A percentile compares a stretch with the other conserved stretches of the same genome.
These are phyloP conservation scores for Coemansia sp. DNA, from an alignment of 192 early-diverging fungal species.

Conservation along the genomic window DNA sequence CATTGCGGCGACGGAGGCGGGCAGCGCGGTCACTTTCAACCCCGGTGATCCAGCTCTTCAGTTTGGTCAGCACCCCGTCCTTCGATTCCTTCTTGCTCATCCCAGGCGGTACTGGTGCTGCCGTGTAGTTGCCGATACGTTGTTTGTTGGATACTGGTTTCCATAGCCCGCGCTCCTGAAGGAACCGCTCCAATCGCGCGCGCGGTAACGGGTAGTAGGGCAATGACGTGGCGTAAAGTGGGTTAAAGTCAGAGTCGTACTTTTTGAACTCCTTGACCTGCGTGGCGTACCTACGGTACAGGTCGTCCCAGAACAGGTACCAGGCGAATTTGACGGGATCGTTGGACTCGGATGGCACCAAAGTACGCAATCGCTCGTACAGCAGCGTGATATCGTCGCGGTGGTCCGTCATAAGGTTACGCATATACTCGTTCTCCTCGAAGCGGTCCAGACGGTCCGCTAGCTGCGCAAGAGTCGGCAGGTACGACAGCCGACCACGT, in stretches of 20 bases:
- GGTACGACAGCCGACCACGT: slow-evolving; percentile 44
- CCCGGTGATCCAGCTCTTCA: not conserved
- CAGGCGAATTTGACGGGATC: slow-evolving; percentile 56
- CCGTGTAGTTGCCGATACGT: not conserved
- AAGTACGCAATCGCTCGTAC: slow-evolving; percentile 49
- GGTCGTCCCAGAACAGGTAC: slow-evolving; percentile 72
- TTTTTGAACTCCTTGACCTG: slow-evolving; percentile 40
- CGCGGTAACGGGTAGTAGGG: slow-evolving; percentile 62
- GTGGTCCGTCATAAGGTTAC: slow-evolving; percentile 39
- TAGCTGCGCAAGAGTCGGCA: slow-evolving; percentile 47
- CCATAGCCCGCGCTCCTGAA: slow-evolving; percentile 56
- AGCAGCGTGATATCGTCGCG: slow-evolving; percentile 37
- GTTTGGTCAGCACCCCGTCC: not conserved
- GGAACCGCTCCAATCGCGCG: slow-evolving; percentile 56
- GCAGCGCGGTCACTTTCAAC: not conserved
- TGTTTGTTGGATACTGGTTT: slow-evolving; percentile 18
- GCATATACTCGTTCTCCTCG: slow-evolving; percentile 51
- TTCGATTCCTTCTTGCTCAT: not conserved
- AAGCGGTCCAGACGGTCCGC: slow-evolving; percentile 32
- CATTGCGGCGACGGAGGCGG: not conserved
- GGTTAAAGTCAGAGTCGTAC: slow-evolving; percentile 59
- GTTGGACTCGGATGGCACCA: slow-evolving; percentile 45
- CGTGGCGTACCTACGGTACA: slow-evolving; percentile 60
- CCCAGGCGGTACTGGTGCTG: not conserved
- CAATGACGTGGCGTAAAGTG: slow-evolving; percentile 61